Conservation (phyloP, 768 basidiomycete genomes). For the Phylloporus sp. region DNA sequence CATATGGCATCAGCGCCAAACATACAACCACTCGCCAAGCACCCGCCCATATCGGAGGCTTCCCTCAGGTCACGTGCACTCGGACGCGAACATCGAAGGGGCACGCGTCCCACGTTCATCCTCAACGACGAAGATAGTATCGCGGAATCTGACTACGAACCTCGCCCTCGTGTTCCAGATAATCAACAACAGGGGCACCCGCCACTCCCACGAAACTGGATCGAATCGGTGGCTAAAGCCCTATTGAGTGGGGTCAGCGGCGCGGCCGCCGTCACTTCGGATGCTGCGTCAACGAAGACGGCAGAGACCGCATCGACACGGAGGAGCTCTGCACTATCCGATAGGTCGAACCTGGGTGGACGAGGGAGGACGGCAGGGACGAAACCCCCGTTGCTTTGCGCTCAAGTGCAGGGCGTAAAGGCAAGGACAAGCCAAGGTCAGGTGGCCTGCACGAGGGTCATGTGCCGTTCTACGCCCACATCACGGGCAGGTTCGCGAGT, state of each 20-base stretch:
- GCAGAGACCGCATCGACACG: conserved; percentile 19
- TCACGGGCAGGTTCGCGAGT: conserved; percentile 53
- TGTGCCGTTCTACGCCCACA: conserved; percentile 66
- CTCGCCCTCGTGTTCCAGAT: conserved; percentile 25
- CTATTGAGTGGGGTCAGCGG: conserved; percentile 51
- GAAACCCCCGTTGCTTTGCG: conserved; percentile 32
- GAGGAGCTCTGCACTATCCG: conserved; percentile 22
- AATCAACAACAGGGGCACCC: conserved; percentile 34
- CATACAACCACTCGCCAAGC: conserved; percentile 35
- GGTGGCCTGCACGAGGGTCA: conserved; percentile 51
- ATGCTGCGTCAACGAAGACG: conserved; percentile 22
- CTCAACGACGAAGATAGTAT: conserved; percentile 32
- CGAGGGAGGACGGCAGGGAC: conserved; percentile 12
- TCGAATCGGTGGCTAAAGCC: conserved; percentile 64
- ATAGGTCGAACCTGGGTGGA: conserved; percentile 24
- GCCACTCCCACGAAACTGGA: conserved; percentile 66
- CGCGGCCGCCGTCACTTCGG: conserved; percentile 27
- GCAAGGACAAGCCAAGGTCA: conserved; percentile 26
- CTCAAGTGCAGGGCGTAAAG: conserved; percentile 31
- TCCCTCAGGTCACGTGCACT: conserved; percentile 32
- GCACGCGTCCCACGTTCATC: conserved; percentile 28
- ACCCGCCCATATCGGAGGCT: conserved; percentile 28
- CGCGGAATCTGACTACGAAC: conserved; percentile 18
- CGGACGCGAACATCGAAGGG: conserved; percentile 21
- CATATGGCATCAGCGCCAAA: conserved; percentile 65